Evolutionary conservation across 169 alveolate genomes (phyloP), one percentile per base, ranked within the genome.

Genomic region (Cryptosporidium sp.): DNA sequence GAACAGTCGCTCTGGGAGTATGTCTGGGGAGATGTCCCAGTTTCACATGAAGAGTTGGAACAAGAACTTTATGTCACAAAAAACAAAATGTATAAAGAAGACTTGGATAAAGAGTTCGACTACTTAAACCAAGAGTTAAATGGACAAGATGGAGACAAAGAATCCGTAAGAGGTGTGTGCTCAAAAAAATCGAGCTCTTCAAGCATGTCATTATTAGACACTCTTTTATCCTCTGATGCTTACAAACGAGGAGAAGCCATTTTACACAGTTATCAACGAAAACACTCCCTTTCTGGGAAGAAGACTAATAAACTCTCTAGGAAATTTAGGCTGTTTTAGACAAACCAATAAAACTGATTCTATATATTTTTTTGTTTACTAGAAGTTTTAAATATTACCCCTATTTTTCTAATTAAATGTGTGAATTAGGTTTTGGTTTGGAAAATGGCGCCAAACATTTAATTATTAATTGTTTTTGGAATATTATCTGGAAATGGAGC

Each of bases 1-100:
- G 68, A 65, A n/a, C 89, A 80, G 45, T 80, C 89, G 7, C 75
- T 80, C 6, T 80, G 89, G 89, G 89, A 80, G 51, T 80, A 61
- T 41, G 89, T 65, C 4, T 80, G 89, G 89, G 89, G 89, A 29
- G 65, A 45, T 80, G 62, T 62, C 12, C 86, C 86, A 16, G 31
- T 73, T 18, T 73, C 86, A 12, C 62, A 73, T 26, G 86, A 73
- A 26, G 86, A 73, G 41, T 43, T 73, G 10, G 86, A 73, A 33
- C 62, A 59, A 52, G 86, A 73, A 3, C 86, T 73, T 9, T 73
- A 73, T 21, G 31, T 55, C 3, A 73, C 86, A 52, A 73, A 73
- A 35, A 73, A 73, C 39, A 50, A 73, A 9, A 37, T 23, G 68
- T 43, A 26, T n/a, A 73, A 59, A 73, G 51, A 37, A 10, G 48